Base-by-base conservation (phyloP, 2,329 filamentous ascomycete species). In the Ceratocystis cacaofunesta region DNA sequence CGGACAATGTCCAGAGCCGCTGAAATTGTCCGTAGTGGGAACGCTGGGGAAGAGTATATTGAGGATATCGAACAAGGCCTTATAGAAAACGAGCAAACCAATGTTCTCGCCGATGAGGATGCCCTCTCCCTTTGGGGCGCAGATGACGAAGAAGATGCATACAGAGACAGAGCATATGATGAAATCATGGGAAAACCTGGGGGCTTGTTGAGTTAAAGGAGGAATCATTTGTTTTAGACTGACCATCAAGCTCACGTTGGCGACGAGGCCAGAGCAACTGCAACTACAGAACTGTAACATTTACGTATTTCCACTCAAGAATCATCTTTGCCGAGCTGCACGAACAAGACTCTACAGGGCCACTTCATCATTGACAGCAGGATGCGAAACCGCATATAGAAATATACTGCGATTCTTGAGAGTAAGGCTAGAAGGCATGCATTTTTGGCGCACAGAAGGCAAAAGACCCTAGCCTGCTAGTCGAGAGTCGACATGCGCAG, bases 1-100 rank as follows among this genome's bases (percentile, higher is more conserved):
- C 79, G 82, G 67, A 87, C 84, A 65, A 85, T 86, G 79, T 79
- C 82, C 50, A 79, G 84, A 63, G 84, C 84, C 19, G 79, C 79
- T 62, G 80, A 85, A 73, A 76, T 87, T 43, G 80, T 78, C 12
- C 73, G 76, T 52, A 78, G 80, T 62, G 78, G 60, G 25, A 46
- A 50, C 6, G 64, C 36, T 1, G 57, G 50, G 28, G 75, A 70
- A 25, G 70, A 68, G 64, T 76, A 57, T 17, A 62, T 30, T 32
- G 58, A 72, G n/a, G 79, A 79, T 36, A 72, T 76, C 2, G 79
- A 80, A 62, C 74, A 76, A 15, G 73, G 75, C 62, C 70, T 77
- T 69, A 69, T 76, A 61, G 79, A 80, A 32, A 78, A 79, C 50
- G 76, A 78, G 44, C 79, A 81, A 46, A 80, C 81, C 3, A 79